Percentiles rank a stretch among this genome's conserved stretches.
These are phyloP conservation scores for Leccinum disarticulatum DNA, from an alignment of 768 basidiomycete species.

Conservation along the genomic window DNA sequence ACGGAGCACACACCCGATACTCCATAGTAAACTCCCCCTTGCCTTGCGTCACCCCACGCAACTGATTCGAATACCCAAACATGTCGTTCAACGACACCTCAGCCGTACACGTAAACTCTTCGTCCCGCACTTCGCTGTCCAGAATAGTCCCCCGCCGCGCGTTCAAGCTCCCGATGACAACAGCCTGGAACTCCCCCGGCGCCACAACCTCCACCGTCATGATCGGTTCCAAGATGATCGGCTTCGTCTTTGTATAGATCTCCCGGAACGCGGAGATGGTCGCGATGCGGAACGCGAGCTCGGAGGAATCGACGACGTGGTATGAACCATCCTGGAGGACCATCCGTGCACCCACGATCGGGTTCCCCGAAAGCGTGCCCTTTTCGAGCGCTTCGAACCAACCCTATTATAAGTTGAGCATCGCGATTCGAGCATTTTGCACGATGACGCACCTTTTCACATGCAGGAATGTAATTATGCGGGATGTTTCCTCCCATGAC, in stretches of 20 bases:
- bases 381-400: conserved; percentile 94
- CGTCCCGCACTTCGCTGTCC: conserved; percentile 95
- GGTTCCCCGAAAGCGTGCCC: conserved; percentile 85
- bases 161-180: conserved; percentile 93
- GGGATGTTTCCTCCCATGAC: conserved; percentile 95
- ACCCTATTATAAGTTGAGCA: conserved; percentile 51
- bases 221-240: conserved; percentile 93
- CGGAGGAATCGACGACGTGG: conserved; percentile 95
- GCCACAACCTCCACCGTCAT: conserved; percentile 98
- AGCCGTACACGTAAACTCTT: conserved; percentile 89
- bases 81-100: conserved; percentile 97
- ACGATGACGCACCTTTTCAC: conserved; percentile 71
- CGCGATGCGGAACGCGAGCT: conserved; percentile 90
- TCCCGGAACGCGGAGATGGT: conserved; percentile 93
- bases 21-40: conserved; percentile 90
- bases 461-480: conserved; percentile 87
- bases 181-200: conserved; percentile 92
- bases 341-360: conserved; percentile 81
- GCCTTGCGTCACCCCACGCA: conserved; percentile 93
- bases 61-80: conserved; percentile 95
- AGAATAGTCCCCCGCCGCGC: conserved; percentile 90
- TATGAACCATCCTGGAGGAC: conserved; percentile 89
- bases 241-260: conserved; percentile 70
- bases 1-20: conserved; percentile 55
- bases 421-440: neutral